Conservation (phyloP, 169 alveolate species). For the Eimeria necatrix region DNA sequence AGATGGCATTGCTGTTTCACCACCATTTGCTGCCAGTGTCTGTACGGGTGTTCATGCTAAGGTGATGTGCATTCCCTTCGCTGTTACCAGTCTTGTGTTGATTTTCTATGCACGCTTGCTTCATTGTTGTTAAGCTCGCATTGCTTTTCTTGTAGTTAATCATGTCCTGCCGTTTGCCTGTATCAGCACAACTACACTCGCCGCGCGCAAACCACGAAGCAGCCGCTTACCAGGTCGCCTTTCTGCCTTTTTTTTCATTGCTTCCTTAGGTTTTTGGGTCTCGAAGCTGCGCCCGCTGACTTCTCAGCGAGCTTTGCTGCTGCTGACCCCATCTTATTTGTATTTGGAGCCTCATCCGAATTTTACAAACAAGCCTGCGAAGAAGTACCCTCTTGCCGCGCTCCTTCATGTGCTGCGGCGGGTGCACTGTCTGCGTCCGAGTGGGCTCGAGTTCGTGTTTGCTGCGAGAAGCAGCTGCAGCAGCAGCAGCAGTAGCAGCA, state of each 20-base stretch:
- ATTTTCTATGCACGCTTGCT: too few species aligned
- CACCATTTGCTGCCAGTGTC: not conserved
- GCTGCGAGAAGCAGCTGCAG: conserved; percentile 11
- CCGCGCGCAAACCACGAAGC: too few species aligned
- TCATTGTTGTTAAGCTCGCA: too few species aligned
- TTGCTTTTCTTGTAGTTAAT: too few species aligned
- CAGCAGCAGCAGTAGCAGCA: conserved; percentile 8
- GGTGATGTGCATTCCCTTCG: not conserved
- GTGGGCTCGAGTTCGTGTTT: conserved; percentile 49
- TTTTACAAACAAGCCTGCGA: conserved; percentile 62
- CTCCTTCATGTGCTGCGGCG: conserved; percentile 57
- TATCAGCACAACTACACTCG: too few species aligned
- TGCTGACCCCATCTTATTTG: conserved; percentile 29
- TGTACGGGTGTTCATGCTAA: not conserved
- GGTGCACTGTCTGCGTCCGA: conserved; percentile 66
- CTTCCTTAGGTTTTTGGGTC: conserved; percentile 51
- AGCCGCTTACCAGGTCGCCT: not conserved
- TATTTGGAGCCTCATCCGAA: conserved; percentile 70
- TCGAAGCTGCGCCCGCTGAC: conserved; percentile 50
- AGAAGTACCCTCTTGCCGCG: conserved; percentile 40
- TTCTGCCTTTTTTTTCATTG: not conserved
- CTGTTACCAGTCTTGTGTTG: too few species aligned
- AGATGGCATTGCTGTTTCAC: too few species aligned
- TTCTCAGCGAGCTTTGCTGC: conserved; percentile 51
- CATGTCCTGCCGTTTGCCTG: too few species aligned